A percentile compares a stretch with the other conserved stretches of the same genome.
Evolutionary conservation across 2,329 filamentous ascomycete genomes (phyloP).

Genomic region (Ophiocordyceps camponoti-leonardi): DNA sequence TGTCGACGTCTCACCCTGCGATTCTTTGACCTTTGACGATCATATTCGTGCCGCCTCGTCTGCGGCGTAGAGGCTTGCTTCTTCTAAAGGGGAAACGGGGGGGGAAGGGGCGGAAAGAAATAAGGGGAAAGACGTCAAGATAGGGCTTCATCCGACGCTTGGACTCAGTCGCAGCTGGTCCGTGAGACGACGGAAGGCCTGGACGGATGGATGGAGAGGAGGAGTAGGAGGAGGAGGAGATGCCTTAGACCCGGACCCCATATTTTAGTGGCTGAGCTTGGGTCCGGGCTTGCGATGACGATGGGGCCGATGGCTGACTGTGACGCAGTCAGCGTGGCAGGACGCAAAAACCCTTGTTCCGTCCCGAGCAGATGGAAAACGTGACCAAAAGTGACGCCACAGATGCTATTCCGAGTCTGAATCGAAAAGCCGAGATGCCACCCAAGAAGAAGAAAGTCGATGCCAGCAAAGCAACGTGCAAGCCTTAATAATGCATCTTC

Average conservation of each 20-base stretch:
- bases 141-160: no score
- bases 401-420: no score
- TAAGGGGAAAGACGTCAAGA: no score
- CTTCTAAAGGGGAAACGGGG: not conserved
- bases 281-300: not conserved
- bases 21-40: not conserved
- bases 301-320: not conserved
- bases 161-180: no score
- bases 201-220: not conserved
- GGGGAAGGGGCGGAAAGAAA: not conserved
- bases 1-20: conserved; percentile 2
- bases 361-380: not conserved
- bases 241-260: not conserved
- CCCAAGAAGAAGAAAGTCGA: no score
- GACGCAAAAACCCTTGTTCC: not conserved
- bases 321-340: not conserved
- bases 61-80: not conserved
- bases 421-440: no score
- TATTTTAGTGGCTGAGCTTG: not conserved
- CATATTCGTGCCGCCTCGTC: not conserved
- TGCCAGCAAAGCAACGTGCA: no score
- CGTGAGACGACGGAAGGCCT: no score
- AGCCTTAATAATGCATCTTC: no score
- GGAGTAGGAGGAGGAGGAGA: not conserved
- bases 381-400: no score